Evolutionary conservation across 2,329 filamentous ascomycete species (phyloP).

Genomic region (Lachnellula subtilissima): DNA sequence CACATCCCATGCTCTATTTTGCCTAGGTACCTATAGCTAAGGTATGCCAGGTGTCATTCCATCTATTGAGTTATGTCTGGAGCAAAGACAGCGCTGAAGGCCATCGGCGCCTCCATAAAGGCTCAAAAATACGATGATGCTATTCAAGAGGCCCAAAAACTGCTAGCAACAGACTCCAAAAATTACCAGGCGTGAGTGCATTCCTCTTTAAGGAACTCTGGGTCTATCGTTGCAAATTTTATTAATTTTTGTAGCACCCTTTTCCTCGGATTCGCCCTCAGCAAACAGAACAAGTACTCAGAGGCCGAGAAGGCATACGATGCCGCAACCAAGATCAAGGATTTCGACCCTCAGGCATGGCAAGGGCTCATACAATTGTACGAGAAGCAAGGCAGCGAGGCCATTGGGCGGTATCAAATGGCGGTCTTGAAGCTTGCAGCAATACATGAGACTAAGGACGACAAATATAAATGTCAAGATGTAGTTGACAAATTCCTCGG

Average conservation of each 20-base stretch:
- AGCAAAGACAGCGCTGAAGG: conserved; percentile 71
- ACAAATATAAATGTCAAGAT: conserved; percentile 58
- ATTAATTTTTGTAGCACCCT: conserved; percentile 52
- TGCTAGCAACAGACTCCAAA: conserved; percentile 67
- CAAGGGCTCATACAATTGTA: conserved; percentile 84
- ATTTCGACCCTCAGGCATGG: conserved; percentile 79
- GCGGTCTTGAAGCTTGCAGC: conserved; percentile 70
- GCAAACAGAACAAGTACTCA: conserved; percentile 66
- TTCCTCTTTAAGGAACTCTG: not conserved
- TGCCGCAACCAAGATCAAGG: conserved; percentile 65
- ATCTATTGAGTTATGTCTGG: conserved; percentile 25
- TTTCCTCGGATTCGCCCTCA: conserved; percentile 81
- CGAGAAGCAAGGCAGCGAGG: conserved; percentile 67
- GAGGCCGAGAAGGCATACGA: conserved; percentile 75
- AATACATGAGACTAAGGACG: conserved; percentile 64
- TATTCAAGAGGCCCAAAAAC: conserved; percentile 59
- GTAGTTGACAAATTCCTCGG: conserved; percentile 75
- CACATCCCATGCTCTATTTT: not conserved
- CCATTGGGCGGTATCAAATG: conserved; percentile 68
- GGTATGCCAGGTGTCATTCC: conserved; percentile 14
- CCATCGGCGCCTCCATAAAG: conserved; percentile 72
- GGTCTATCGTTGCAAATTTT: conserved; percentile 3
- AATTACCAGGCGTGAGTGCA: conserved; percentile 73
- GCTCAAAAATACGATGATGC: conserved; percentile 75
- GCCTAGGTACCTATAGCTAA: not conserved